Conservation (phyloP, 345 rosid species). For the Mercurialis annua region DNA sequence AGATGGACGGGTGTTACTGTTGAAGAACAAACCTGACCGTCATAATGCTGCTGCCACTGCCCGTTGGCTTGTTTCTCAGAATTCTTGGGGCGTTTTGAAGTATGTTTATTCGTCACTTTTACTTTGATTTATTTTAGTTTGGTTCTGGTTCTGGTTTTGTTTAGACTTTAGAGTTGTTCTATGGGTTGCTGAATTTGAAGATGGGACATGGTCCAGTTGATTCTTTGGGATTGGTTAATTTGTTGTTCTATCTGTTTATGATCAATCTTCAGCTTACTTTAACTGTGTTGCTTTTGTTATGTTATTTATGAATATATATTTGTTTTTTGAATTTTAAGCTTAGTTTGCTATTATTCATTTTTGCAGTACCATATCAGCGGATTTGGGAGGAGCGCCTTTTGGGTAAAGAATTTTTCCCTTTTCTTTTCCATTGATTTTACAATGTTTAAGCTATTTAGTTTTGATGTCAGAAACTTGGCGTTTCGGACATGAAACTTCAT, state of each 20-base stretch:
- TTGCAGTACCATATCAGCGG: constrained; percentile 71
- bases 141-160: neutral
- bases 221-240: neutral
- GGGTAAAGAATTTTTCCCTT: constrained; percentile 44
- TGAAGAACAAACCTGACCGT: constrained; percentile 54
- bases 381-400: constrained; percentile 75
- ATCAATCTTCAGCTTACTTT: neutral
- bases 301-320: neutral
- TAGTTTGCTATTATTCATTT: constrained; percentile 22
- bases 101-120: constrained; percentile 15
- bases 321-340: neutral
- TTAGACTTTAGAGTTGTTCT: neutral
- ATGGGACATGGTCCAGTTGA: neutral
- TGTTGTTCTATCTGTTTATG: neutral
- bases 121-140: neutral
- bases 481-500: too few species aligned
- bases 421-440: neutral
- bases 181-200: neutral
- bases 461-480: too few species aligned
- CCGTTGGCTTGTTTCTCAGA: constrained; percentile 86
- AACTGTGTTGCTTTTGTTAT: neutral
- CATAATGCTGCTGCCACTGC: constrained; percentile 53
- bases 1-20: constrained; percentile 34
- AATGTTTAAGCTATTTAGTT: neutral
- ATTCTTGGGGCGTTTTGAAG: constrained; percentile 84